Base-by-base conservation (phyloP, 2,329 filamentous ascomycete species). In the Colletotrichum lentis region DNA sequence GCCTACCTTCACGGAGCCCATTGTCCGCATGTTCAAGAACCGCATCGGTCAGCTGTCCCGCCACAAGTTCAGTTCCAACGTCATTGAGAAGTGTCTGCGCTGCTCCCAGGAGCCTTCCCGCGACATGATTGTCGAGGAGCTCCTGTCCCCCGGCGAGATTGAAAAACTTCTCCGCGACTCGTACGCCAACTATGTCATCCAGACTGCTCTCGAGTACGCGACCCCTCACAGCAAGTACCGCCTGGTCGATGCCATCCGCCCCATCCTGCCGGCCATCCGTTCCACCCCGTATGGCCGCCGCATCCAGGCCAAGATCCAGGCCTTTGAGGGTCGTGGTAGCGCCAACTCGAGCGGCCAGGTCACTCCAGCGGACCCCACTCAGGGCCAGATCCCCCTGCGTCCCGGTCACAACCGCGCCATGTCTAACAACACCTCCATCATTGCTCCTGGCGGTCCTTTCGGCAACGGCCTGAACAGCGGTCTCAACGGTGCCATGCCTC, bases 51-150 rank as follows among this genome's bases (percentile, higher is more conserved):
- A 79, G 80, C 86, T 86, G 18, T 98, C 96, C 6, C 94, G 94
- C 77, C 96, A 99, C 83, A 99, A 99, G 81, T 99, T 99, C 83
- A 97, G 94, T 82, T 98, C 96, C 75, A 99, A 99, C 74, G 96
- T 99, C 66, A 95, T 99, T 71, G 96, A 99, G 83, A 99, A 99
- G 79, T 94, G 92, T 74, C 83, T 98, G 67, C 93, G 96, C 64
- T 97, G 93, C 76, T 90, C 94, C 43, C 88, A 91, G 69, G 83
- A 88, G 27, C 83, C 86, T 11, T 91, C 91, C 59, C 94, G 91
- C 77, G 91, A 93, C 73, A 85, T 90, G 78, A 90, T 99, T 80
- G 91, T 97, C 67, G 88, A 91, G 43, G 96, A 98, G 81, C 90
- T 99, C 76, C 84, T 90, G 65, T 76, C 81, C 10, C 86, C 90